Conservation (phyloP, 2,329 filamentous ascomycete genomes). For the Stagonosporopsis rhizophila region DNA sequence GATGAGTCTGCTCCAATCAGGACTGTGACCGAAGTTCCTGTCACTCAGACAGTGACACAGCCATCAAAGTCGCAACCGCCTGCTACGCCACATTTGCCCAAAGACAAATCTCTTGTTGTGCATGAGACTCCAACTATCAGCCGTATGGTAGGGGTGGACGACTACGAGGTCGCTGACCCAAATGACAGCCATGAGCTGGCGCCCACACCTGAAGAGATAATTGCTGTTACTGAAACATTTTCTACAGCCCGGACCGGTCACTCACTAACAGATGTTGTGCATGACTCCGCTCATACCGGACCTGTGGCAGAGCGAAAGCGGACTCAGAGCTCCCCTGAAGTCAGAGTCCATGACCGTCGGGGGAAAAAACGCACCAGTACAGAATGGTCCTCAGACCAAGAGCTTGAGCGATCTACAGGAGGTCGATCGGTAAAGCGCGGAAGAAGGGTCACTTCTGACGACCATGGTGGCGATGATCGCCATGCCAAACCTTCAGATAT, state of each 20-base stretch:
- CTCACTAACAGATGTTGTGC: conserved; percentile 5
- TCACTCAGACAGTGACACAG: conserved; percentile 22
- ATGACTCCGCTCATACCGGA: background rate
- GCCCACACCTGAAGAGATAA: background rate
- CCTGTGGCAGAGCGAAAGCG: background rate
- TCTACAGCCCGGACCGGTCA: conserved; percentile 31
- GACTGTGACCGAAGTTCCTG: conserved; percentile 27
- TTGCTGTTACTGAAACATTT: conserved; percentile 1
- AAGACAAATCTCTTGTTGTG: conserved; percentile 36
- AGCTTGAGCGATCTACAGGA: background rate
- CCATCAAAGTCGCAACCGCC: conserved; percentile 15
- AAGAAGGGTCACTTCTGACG: conserved; percentile 13
- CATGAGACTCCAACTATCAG: conserved; percentile 43
- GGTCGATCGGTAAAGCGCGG: conserved; percentile 26
- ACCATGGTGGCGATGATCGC: conserved; percentile 7
- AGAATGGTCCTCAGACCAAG: background rate
- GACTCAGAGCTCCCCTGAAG: conserved; percentile 7
- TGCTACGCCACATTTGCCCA: conserved; percentile 35
- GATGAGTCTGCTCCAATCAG: conserved; percentile 34
- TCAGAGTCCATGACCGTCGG: conserved; percentile 13
- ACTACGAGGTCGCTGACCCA: conserved; percentile 1
- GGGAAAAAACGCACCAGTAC: conserved; percentile 26
- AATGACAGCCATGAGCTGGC: background rate
- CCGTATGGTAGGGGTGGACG: conserved; percentile 18
- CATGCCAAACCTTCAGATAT: conserved; percentile 20